phyloP scores from a whole-genome alignment of 257 asterid genomes.

The Leptodermis oblonga region DNA sequence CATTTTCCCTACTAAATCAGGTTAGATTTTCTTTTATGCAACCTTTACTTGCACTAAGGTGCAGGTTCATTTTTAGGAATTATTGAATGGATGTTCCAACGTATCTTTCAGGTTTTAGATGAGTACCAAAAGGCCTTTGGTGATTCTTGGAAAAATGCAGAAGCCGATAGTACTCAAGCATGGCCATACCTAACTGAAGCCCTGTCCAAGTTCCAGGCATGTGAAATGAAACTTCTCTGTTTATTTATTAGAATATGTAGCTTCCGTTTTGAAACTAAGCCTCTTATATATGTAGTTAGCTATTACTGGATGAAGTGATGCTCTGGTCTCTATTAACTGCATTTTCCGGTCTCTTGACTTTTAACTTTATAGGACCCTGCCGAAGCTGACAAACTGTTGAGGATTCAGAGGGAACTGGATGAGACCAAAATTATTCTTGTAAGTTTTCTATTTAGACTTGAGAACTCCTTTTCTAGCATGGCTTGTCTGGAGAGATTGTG shows the following conservation, averaged over 20 bases:
- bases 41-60: slow-evolving; percentile 15
- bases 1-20: slow-evolving; percentile 81
- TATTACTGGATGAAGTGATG: slow-evolving; percentile 1
- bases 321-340: slow-evolving; percentile 8
- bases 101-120: slow-evolving; percentile 58
- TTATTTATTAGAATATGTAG: neutral
- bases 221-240: slow-evolving; percentile 3
- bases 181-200: slow-evolving; percentile 80
- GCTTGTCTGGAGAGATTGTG: neutral
- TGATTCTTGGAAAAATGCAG: slow-evolving; percentile 67
- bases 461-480: neutral
- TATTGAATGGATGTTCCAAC: neutral
- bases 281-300: neutral
- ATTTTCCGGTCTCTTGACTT: slow-evolving; percentile 14
- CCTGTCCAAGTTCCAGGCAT: slow-evolving; percentile 46
- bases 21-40: slow-evolving; percentile 23
- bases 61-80: no score
- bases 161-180: slow-evolving; percentile 54
- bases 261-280: neutral
- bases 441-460: slow-evolving; percentile 30
- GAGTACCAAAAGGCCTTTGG: slow-evolving; percentile 81
- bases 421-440: slow-evolving; percentile 95
- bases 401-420: slow-evolving; percentile 85
- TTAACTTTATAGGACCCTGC: slow-evolving; percentile 68
- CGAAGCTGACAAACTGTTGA: slow-evolving; percentile 90